Evolutionary conservation across 2,329 filamentous ascomycete genomes (phyloP).

Genomic region (Clarireedia homoeocarpa): DNA sequence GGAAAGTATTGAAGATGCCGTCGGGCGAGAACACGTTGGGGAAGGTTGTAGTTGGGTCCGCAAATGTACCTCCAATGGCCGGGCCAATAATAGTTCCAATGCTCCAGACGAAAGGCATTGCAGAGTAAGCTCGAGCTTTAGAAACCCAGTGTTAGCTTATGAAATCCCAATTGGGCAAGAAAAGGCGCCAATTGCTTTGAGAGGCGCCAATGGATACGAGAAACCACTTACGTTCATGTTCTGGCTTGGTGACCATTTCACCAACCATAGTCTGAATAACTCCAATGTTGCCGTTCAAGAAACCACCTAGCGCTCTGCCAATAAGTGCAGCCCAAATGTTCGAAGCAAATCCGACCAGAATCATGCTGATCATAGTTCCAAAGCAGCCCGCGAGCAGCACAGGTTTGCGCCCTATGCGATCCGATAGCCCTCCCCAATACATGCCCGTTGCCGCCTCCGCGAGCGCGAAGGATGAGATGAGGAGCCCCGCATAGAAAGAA

Average conservation of each 20-base stretch:
- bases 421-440: slow-evolving; percentile 80
- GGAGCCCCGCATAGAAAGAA: slow-evolving; percentile 78
- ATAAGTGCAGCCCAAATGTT: slow-evolving; percentile 79
- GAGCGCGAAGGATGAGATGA: slow-evolving; percentile 80
- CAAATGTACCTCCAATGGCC: slow-evolving; percentile 79
- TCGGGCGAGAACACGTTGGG: slow-evolving; percentile 60
- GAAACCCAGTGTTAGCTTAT: slow-evolving; percentile 2
- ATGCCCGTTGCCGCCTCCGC: slow-evolving; percentile 79
- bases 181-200: not conserved
- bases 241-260: slow-evolving; percentile 64
- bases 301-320: slow-evolving; percentile 69
- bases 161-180: not conserved
- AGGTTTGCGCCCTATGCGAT: slow-evolving; percentile 77
- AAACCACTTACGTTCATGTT: slow-evolving; percentile 13
- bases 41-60: slow-evolving; percentile 67
- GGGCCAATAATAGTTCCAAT: slow-evolving; percentile 86
- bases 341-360: slow-evolving; percentile 73
- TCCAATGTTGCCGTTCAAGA: slow-evolving; percentile 86
- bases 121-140: slow-evolving; percentile 64
- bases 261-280: slow-evolving; percentile 84
- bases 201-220: not conserved
- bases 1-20: slow-evolving; percentile 68
- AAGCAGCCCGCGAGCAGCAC: slow-evolving; percentile 73
- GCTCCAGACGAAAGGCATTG: slow-evolving; percentile 93
- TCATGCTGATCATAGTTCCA: slow-evolving; percentile 74